A percentile compares a stretch with the other conserved stretches of the same genome.
Evolutionary conservation across 2,329 filamentous ascomycete genomes (phyloP).

Genomic region (Fusarium napiforme): DNA sequence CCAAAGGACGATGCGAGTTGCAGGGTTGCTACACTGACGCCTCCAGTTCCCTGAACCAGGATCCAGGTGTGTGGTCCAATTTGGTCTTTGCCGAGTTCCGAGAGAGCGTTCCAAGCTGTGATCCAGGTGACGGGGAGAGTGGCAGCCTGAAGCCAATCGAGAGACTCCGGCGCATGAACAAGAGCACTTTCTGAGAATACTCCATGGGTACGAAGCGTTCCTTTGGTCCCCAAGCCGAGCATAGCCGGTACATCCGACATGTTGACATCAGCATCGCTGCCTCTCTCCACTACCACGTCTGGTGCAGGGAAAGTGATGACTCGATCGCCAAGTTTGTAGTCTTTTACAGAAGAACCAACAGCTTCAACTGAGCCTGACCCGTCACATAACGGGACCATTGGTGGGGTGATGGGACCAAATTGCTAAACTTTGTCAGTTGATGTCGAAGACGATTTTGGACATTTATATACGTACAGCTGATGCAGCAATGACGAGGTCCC

Average conservation of each 20-base stretch:
- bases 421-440: conserved; percentile 19
- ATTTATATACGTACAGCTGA: conserved; percentile 40
- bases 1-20: conserved; percentile 61
- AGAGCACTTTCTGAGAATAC: conserved; percentile 68
- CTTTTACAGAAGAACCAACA: conserved; percentile 62
- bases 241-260: conserved; percentile 53
- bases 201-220: conserved; percentile 67
- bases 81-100: conserved; percentile 55
- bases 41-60: conserved; percentile 54
- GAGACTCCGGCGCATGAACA: conserved; percentile 60
- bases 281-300: conserved; percentile 2
- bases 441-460: not conserved
- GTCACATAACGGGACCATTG: conserved; percentile 51
- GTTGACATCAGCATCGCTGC: conserved; percentile 40
- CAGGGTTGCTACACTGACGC: conserved; percentile 52
- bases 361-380: conserved; percentile 57
- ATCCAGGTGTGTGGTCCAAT: conserved; percentile 52
- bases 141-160: conserved; percentile 52
- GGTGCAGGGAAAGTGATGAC: conserved; percentile 62
- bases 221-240: conserved; percentile 67
- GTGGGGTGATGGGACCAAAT: conserved; percentile 38
- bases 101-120: conserved; percentile 64
- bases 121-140: conserved; percentile 61
- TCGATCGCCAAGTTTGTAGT: conserved; percentile 62
- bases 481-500: conserved; percentile 57